A percentile compares a stretch with the other conserved stretches of the same genome.
Evolutionary conservation across 768 basidiomycete genomes (phyloP).

Genomic region (Paxillus ammoniavirescens): DNA sequence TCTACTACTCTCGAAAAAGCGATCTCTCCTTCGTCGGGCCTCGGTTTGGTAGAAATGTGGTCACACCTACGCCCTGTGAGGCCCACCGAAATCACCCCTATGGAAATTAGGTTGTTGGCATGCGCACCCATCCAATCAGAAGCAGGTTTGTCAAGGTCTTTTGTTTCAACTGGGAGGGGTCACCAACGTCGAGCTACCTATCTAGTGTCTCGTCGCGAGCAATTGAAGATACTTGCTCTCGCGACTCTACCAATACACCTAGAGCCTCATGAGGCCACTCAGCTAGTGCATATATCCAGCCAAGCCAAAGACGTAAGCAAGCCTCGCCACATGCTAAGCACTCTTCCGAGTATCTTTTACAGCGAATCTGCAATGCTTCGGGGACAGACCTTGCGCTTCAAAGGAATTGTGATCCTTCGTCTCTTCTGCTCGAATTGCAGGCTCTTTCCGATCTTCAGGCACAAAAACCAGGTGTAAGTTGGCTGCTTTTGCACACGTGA

Average conservation of each 20-base stretch:
- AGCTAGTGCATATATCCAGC: conserved; percentile 13
- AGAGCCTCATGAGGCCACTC: conserved; percentile 3
- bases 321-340: background rate
- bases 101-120: conserved; percentile 19
- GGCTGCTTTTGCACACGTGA: background rate
- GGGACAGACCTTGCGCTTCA: background rate
- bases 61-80: conserved; percentile 35
- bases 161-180: background rate
- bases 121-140: background rate
- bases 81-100: conserved; percentile 13
- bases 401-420: conserved; percentile 16
- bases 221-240: conserved; percentile 23
- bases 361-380: conserved; percentile 17
- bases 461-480: conserved; percentile 18
- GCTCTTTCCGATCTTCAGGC: conserved; percentile 13
- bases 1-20: conserved; percentile 42
- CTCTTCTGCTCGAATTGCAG: conserved; percentile 27
- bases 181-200: background rate
- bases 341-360: conserved; percentile 2
- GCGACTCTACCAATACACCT: conserved; percentile 19
- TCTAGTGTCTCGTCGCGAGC: conserved; percentile 23
- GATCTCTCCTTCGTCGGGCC: conserved; percentile 65
- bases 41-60: conserved; percentile 76
- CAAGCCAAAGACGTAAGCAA: conserved; percentile 23
- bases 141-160: conserved; percentile 11